Evolutionary conservation across 495 filamentous ascomycete genomes (phyloP), one percentile per base, ranked within the genome.

Genomic region (Podospora tetraspora): DNA sequence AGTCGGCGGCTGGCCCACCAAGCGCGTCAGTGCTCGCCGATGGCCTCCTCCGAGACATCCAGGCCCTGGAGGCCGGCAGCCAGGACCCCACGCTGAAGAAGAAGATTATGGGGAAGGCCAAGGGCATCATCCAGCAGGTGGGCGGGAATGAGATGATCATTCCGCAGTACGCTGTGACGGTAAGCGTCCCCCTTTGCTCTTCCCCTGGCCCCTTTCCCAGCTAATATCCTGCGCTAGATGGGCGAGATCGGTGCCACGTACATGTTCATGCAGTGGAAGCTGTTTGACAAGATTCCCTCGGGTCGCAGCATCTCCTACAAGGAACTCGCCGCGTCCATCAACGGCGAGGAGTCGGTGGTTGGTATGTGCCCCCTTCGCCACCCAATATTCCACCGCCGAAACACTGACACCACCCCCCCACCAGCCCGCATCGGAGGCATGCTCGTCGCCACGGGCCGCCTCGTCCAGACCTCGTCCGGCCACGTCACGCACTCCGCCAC

Each of bases 401-500:
- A 25, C 21, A 56, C 62, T 63, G 16, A 63, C 61, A 32, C 12
- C 19, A 1, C 1, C 11, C 22, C 22, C 30, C 43, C 29, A 23
- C 16, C 52, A 73, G 71, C 67, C 56, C 71, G 73, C 9, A 64
- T 75, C 16, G 71, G 73, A 10, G 71, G 70, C 60, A 71, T 75
- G 69, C 71, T 75, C 24, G 71, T 73, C 12, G 64, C 73, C 5
- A 71, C 73, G 10, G 73, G 73, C 6, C 69, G 66, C 37, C 73
- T 75, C 1, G 22, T 69, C 32, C 64, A 69, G 64, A 70, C 71
- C 16, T 57, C 57, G 34, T 61, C 71, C 7, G 61, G 63, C 59
- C 66, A 68, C 19, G 73, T 75, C 4, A 60, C 67, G 0, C 73
- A 75, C 67, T 73, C 71, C 0, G 68, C 69, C 19, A 30, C 69